Evolutionary conservation across 805 yeast genomes (phyloP), one percentile per base, ranked within the genome.

Genomic region (Saturnispora bothae): DNA sequence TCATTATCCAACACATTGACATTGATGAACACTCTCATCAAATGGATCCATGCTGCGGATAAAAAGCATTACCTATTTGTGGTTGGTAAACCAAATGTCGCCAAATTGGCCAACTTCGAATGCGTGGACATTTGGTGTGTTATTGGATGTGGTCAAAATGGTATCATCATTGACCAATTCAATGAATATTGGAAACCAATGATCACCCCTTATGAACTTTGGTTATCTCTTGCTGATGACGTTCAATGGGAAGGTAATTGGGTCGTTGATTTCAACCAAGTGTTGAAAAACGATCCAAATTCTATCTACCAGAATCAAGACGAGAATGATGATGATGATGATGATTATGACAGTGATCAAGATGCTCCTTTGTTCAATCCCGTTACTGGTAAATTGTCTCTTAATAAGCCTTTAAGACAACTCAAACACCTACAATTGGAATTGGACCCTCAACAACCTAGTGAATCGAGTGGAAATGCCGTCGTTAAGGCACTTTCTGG

Each of bases 71-170:
- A 92, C 53, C 71, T 85, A 54, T 86, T 92, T 62, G 97, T 88
- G 3, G 97, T 92, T 4, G 98, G 98, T 9, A 92, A 92, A 57
- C 97, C 97, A 8, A 92, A 92, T 52, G 96, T 92, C 15, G 95
- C 98, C 19, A 92, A 92, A 52, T 65, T 92, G 36, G 98, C 97
- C 8, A 92, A 92, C 56, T 92, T 92, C 54, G 98, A 89, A 45
- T 78, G 76, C n/a, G 73, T 92, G 12, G 97, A 92, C 48, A 70
- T 83, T 17, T 92, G 98, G 97, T 88, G 94, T 52, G 73, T 92
- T 10, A 59, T 92, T 12, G 98, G 98, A 0, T 92, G 98, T 56
- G 86, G 94, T 9, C 85, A 86, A 49, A 88, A 94, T 38, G 98
- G 98, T 4, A 79, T 89, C 18, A 76, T 89, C 27, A 57, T 92